Evolutionary conservation across 331 rosid species (phyloP).

Genomic region (Phaseolus coccineus): DNA sequence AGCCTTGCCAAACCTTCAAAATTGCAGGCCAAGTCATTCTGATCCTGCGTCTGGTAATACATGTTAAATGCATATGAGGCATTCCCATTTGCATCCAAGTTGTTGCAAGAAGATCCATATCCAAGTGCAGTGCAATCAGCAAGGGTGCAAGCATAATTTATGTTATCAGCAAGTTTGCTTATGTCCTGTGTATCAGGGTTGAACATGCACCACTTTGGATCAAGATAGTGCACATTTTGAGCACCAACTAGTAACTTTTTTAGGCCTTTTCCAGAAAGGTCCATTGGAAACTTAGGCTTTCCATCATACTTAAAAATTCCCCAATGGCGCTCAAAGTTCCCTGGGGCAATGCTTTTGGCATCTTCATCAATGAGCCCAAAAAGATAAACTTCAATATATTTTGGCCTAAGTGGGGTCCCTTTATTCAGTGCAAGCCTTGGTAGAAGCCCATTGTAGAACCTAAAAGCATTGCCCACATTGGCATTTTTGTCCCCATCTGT

Average conservation of each 20-base stretch:
- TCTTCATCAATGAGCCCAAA: slow-evolving; percentile 94
- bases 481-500: slow-evolving; percentile 95
- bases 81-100: slow-evolving; percentile 85
- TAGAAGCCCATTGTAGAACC: slow-evolving; percentile 86
- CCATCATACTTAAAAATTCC: slow-evolving; percentile 89
- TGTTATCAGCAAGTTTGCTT: slow-evolving; percentile 75
- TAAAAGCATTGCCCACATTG: slow-evolving; percentile 69
- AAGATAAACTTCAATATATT: slow-evolving; percentile 78
- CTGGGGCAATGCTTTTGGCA: slow-evolving; percentile 83
- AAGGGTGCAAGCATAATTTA: slow-evolving; percentile 79
- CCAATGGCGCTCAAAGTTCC: slow-evolving; percentile 95
- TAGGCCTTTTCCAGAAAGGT: slow-evolving; percentile 74
- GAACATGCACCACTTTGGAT: slow-evolving; percentile 78
- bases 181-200: slow-evolving; percentile 74
- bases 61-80: slow-evolving; percentile 92
- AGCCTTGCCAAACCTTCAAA: slow-evolving; percentile 82
- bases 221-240: slow-evolving; percentile 69
- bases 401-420: slow-evolving; percentile 85
- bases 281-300: slow-evolving; percentile 76
- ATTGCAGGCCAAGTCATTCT: slow-evolving; percentile 74
- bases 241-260: slow-evolving; percentile 69
- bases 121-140: slow-evolving; percentile 90
- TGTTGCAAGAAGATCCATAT: slow-evolving; percentile 91
- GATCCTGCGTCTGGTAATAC: slow-evolving; percentile 89
- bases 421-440: slow-evolving; percentile 67